Percentiles rank a stretch among this genome's conserved stretches.
phyloP scores from a whole-genome alignment of 2,329 filamentous ascomycete genomes.

The Pyrenophora tritici-repentis region DNA sequence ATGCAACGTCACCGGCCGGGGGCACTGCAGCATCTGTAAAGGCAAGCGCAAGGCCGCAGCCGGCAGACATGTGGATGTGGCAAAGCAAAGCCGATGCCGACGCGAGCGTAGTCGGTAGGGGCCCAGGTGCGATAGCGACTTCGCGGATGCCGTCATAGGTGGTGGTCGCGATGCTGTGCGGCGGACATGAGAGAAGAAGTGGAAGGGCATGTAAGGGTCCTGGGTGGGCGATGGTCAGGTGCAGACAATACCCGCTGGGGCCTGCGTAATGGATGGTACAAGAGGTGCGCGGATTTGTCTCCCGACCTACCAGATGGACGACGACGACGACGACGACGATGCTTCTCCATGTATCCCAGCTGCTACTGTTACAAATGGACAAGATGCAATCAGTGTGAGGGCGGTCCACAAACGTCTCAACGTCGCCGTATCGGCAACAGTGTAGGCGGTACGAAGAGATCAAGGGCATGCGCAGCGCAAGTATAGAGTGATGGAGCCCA shows the following conservation, averaged over 20 bases:
- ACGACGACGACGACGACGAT: too few relatives aligned
- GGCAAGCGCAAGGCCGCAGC: conserved; percentile 6
- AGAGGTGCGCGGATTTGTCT: conserved; percentile 12
- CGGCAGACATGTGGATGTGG: conserved; percentile 17
- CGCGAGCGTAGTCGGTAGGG: conserved; percentile 9
- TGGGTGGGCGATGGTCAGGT: conserved; percentile 35
- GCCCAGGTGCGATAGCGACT: conserved; percentile 11
- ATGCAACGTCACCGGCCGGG: conserved; percentile 22
- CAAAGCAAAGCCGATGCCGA: too few relatives aligned
- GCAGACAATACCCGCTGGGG: conserved; percentile 24
- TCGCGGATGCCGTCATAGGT: conserved; percentile 31
- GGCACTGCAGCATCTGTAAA: neutral
- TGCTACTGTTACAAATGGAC: too few relatives aligned
- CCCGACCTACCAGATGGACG: neutral
- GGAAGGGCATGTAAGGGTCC: conserved; percentile 32
- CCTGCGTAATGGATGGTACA: conserved; percentile 29
- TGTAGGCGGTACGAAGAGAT: neutral
- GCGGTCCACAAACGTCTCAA: too few relatives aligned
- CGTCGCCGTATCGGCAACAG: too few relatives aligned
- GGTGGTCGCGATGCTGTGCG: conserved; percentile 31
- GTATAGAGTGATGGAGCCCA: too few relatives aligned
- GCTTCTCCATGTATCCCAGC: neutral
- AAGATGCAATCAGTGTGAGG: too few relatives aligned
- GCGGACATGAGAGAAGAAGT: conserved; percentile 23
- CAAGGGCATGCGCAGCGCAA: conserved; percentile 11